phyloP scores from a whole-genome alignment of 805 yeast species.

The Metschnikowia rubicola region DNA sequence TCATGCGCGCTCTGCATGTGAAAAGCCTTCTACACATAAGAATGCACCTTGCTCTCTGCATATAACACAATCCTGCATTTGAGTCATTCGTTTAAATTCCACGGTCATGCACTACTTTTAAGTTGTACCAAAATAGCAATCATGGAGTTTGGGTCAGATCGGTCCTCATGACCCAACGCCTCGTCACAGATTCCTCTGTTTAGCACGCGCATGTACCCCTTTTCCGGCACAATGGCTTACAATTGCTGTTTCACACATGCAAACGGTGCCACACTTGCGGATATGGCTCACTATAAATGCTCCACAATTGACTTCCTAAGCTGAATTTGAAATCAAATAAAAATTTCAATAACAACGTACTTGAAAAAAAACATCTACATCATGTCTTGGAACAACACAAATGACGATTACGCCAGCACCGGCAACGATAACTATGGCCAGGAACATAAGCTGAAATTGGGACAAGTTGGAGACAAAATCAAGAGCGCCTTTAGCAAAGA shows the following conservation, averaged over 20 bases:
- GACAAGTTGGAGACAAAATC: slow-evolving; percentile 12
- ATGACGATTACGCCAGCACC: slow-evolving; percentile 7
- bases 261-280: neutral
- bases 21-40: too few species aligned
- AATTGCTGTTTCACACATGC: neutral
- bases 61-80: neutral
- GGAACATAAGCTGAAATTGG: slow-evolving; percentile 4
- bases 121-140: too few species aligned
- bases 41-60: neutral
- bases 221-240: neutral
- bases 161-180: too few species aligned
- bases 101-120: too few species aligned
- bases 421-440: slow-evolving; percentile 12
- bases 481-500: slow-evolving; percentile 12
- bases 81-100: neutral
- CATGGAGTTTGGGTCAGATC: too few species aligned
- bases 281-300: too few species aligned
- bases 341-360: neutral
- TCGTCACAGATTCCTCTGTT: too few species aligned
- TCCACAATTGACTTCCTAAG: too few species aligned
- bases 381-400: slow-evolving; percentile 10
- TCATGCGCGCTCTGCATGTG: too few species aligned
- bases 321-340: too few species aligned
- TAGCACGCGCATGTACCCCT: neutral
- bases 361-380: neutral